Base-by-base conservation (phyloP, 2,329 filamentous ascomycete species). In the Fusarium mexicanum region DNA sequence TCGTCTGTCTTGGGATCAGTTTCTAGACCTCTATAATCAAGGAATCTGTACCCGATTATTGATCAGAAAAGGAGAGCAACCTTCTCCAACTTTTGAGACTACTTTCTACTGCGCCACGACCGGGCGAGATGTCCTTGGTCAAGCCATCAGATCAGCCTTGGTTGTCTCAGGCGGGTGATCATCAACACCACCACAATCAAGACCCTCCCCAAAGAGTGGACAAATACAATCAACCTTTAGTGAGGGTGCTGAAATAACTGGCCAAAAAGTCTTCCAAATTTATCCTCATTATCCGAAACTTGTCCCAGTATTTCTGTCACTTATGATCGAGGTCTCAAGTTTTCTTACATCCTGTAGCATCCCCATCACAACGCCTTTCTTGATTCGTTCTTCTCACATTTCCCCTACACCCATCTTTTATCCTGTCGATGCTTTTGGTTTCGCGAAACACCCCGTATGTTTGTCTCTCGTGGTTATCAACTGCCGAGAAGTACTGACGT, bases 161-260 rank as follows among this genome's bases (percentile, higher is more conserved):
- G 67, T 50, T 78, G 75, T 78, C 76, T 78, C 73, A 78, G 72
- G 69, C 73, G 75, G 75, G 67, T 78, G 76, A 77, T 77, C 76
- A 77, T 62, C 76, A 71, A 69, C 55, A 74, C 70, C 64, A 70
- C 53, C 61, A 71, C 66, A 64, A 63, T 55, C 61, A 73, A 38
- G 63, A 67, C 73, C 74, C 72, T 68, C 61, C 20, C 35, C 51
- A n/a, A 29, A 41, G 24, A 29, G n/a, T 51, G 48, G 31, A 53
- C 31, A 53, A 37, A 41, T 29, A 40, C 35, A 33, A 14, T 33
- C 33, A 14, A 55, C 24, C 35, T n/a, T 40, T 16, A 14, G 22
- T 29, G 35, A 29, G 35, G 35, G 51, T 29, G 18, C 51, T 22
- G 16, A 29, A 55, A 55, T 41, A 55, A 29, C 35, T n/a, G 11